Base-by-base conservation (phyloP, 805 yeast genomes). In the Pachysolen tannophilus region DNA sequence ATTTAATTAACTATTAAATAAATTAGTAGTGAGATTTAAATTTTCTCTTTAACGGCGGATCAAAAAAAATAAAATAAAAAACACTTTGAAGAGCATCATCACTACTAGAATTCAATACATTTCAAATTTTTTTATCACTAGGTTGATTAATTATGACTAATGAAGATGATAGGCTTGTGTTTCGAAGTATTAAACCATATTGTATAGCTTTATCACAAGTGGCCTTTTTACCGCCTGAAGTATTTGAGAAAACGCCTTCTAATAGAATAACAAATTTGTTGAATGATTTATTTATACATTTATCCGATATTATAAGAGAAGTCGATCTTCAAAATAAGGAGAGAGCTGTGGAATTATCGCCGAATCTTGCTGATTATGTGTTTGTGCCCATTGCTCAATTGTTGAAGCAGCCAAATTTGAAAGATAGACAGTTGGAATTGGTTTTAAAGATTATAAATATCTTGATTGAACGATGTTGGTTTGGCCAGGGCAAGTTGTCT, bases 341-440 rank as follows among this genome's bases (percentile, higher is more conserved):
- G 10, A 28, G 34, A 28, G 13, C 25, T 14, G 13, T 37, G n/a
- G n/a, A n/a, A 1, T 35, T 67, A 1, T 57, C 73, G 0, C 42
- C 59, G 1, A 60, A 58, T 18, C 47, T 78, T 14, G 81, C 81
- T 0, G 82, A 78, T 41, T 77, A 78, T 39, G 62, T 78, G 1
- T 77, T 76, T 51, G 66, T 75, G 9, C 86, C 87, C 0, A 45
- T 80, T 3, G 66, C 75, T 1, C 67, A 68, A 35, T 48, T 80
- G 7, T 52, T 80, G 27, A 68, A 69, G 37, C 67, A 67, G 28
- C 64, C 64, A 2, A 42, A 60, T 9, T 47, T 77, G 1, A 63
- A 68, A 3, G 72, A 69, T 30, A 43, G 63, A 1, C 72, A 65
- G 31, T 55, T 65, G 2, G 77, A 72, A 38, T 53, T 58, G 19